Percentiles rank a stretch among this genome's conserved stretches.
Evolutionary conservation across 2,329 filamentous ascomycete genomes (phyloP).

Genomic region (Beauveria bassiana): DNA sequence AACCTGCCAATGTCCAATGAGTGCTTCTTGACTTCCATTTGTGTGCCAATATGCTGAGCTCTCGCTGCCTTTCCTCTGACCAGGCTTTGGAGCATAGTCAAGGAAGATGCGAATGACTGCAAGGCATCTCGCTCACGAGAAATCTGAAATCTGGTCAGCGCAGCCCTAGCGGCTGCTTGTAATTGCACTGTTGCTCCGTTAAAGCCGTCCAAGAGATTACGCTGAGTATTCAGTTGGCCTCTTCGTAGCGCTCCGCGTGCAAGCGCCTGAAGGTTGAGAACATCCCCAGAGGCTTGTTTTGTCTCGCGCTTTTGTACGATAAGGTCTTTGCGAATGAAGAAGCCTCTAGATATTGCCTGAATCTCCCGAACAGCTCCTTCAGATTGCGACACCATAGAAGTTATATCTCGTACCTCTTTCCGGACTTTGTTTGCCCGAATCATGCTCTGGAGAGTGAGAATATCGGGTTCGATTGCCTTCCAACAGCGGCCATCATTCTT

Average conservation of each 20-base stretch:
- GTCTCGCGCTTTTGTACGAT: slow-evolving; percentile 49
- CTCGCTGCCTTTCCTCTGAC: slow-evolving; percentile 42
- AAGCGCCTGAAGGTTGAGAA: slow-evolving; percentile 56
- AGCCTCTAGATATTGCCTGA: slow-evolving; percentile 59
- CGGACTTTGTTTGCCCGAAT: slow-evolving; percentile 62
- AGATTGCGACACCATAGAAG: slow-evolving; percentile 52
- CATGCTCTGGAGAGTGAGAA: slow-evolving; percentile 76
- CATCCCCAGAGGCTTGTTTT: slow-evolving; percentile 39
- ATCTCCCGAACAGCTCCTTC: slow-evolving; percentile 58
- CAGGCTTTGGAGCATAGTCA: slow-evolving; percentile 36
- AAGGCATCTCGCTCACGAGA: slow-evolving; percentile 43
- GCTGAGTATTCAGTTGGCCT: slow-evolving; percentile 45
- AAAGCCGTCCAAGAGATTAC: slow-evolving; percentile 43
- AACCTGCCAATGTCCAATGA: slow-evolving; percentile 36
- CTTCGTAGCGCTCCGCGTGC: slow-evolving; percentile 61
- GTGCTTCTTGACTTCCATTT: slow-evolving; percentile 40
- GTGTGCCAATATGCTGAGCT: slow-evolving; percentile 34
- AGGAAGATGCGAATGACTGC: slow-evolving; percentile 39
- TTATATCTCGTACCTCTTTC: slow-evolving; percentile 47
- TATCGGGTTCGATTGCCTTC: slow-evolving; percentile 61
- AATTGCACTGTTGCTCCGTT: slow-evolving; percentile 44
- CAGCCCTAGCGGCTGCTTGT: slow-evolving; percentile 60
- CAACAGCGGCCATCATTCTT: slow-evolving; percentile 57
- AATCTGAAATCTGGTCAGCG: slow-evolving; percentile 49
- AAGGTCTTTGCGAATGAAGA: slow-evolving; percentile 53